Evolutionary conservation across 2,329 filamentous ascomycete species (phyloP), one percentile per base, ranked within the genome.

Genomic region (Fusarium piperis): DNA sequence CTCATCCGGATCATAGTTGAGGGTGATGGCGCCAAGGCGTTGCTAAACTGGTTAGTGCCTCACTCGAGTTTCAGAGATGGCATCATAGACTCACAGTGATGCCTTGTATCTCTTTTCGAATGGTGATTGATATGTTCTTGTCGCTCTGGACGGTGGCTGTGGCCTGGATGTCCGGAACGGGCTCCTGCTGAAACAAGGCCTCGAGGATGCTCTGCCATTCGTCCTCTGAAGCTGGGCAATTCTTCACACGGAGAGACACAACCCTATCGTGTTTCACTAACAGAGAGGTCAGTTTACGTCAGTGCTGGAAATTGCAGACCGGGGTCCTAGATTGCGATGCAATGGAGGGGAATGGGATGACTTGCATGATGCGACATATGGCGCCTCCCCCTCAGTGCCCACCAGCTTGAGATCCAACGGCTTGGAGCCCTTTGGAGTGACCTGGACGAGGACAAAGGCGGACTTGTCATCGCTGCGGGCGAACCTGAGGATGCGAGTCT

Each of bases 201-300:
- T 83, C 81, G 18, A 95, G 80, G 57, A 92, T 87, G 15, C 80
- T 76, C 77, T 90, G 86, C 92, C 92, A 95, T 79, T 94, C 91
- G n/a, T 85, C 82, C 64, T 88, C 82, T 23, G 85, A 84, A 67
- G 87, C 87, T n/a, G 85, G 84, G 56, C 85, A 87, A 71, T 85
- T 88, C 74, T 85, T 84, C 28, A 84, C 81, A 70, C 85, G 88
- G 53, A 91, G 82, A 10, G 85, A 84, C 38, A 84, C 81, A 58
- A 89, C 80, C 38, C 83, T 84, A 73, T 85, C 85, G 65, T 92
- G 89, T 77, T 86, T 87, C 72, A 92, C 87, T 89, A 68, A 38
- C 44, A 56, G 41, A 41, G 53, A 67, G 62, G 72, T 78, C 66
- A 77, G 33, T 70, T 53, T 52, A 52, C 58, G 59, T 68, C 59